phyloP scores from a whole-genome alignment of 2,329 filamentous ascomycete genomes.

The Pyrenophora teres region DNA sequence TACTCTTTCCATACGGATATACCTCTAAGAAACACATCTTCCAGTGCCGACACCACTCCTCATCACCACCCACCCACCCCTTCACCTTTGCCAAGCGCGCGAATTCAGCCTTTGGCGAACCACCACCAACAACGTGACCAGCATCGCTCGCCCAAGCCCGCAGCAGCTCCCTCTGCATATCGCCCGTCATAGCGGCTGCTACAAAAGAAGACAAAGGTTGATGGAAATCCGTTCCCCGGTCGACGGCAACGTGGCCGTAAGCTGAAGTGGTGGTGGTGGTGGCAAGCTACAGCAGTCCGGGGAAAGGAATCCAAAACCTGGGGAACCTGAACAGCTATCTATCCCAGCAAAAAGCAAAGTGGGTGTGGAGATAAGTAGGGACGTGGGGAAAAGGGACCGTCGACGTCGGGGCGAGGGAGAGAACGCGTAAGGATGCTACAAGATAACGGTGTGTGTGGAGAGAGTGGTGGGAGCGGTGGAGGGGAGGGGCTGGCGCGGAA shows the following conservation, averaged over 20 bases:
- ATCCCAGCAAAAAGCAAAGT: no score
- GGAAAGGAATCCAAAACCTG: no score
- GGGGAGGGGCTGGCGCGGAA: background rate
- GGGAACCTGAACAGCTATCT: no score
- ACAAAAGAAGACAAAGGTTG: no score
- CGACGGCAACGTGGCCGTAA: no score
- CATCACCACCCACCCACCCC: slow-evolving; percentile 26
- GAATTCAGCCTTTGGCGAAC: slow-evolving; percentile 28
- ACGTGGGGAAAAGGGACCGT: no score
- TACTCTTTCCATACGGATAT: slow-evolving; percentile 14
- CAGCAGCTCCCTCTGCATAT: slow-evolving; percentile 16
- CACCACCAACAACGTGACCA: slow-evolving; percentile 13
- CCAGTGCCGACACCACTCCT: slow-evolving; percentile 23
- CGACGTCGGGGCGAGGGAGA: background rate
- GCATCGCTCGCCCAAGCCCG: slow-evolving; percentile 18
- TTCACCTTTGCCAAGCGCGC: slow-evolving; percentile 24
- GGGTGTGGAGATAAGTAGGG: no score
- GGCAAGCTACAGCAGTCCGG: no score
- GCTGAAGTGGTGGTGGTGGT: no score
- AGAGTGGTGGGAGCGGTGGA: background rate
- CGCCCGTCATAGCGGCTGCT: background rate
- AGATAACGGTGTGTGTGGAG: no score
- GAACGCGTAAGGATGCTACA: background rate
- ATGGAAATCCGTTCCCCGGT: no score
- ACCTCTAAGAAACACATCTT: slow-evolving; percentile 22